Conservation (phyloP, 2,329 filamentous ascomycete species). For the Aspergillus fijiensis region DNA sequence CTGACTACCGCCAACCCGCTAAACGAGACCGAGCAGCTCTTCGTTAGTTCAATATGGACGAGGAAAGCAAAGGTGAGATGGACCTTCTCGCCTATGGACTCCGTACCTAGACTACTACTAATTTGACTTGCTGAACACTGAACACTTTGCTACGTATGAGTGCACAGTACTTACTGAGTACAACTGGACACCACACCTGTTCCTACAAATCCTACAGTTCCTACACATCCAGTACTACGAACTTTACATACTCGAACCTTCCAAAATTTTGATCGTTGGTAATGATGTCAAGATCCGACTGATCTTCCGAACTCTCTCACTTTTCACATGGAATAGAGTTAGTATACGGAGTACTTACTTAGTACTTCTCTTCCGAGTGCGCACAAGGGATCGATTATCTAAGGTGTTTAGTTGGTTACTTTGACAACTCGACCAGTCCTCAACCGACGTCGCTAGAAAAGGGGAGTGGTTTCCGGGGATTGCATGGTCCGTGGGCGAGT, state of each 20-base stretch:
- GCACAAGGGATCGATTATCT: not conserved
- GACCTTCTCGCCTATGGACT: too few relatives aligned
- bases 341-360: too few relatives aligned
- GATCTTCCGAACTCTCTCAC: not conserved
- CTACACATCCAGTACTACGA: too few relatives aligned
- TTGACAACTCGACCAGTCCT: not conserved
- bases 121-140: too few relatives aligned
- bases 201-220: too few relatives aligned
- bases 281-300: constrained; percentile 7
- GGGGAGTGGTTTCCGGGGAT: constrained; percentile 4
- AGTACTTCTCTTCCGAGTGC: not conserved
- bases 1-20: constrained; percentile 15
- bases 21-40: constrained; percentile 14
- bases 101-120: too few relatives aligned
- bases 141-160: too few relatives aligned
- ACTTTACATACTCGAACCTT: not conserved
- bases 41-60: not conserved
- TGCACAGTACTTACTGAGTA: too few relatives aligned
- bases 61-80: not conserved
- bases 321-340: too few relatives aligned
- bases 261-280: not conserved
- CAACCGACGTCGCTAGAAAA: not conserved
- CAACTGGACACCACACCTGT: too few relatives aligned
- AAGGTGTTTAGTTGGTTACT: not conserved
- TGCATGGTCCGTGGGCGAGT: constrained; percentile 17